These are phyloP conservation scores for Spinacia oleracea DNA, from an alignment of 179 eudicot genomes.

Conservation along the genomic window DNA sequence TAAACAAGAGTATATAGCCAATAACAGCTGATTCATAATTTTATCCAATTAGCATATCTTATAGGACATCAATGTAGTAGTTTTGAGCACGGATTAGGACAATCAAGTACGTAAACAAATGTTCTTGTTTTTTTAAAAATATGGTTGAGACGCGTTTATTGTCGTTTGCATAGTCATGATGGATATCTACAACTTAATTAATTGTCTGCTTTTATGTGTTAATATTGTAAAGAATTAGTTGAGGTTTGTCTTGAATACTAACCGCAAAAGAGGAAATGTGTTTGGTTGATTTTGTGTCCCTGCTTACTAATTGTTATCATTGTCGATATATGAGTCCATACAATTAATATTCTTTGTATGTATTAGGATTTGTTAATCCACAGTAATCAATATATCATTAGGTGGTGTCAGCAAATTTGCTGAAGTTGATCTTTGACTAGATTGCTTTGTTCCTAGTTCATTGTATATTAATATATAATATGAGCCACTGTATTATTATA, in stretches of 20 bases:
- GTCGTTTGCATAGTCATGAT: constrained; percentile 4
- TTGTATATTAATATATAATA: constrained; percentile 15
- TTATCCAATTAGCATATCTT: constrained; percentile 18
- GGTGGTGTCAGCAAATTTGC: constrained; percentile 19
- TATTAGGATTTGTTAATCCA: constrained; percentile 3
- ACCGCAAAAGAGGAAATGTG: constrained; percentile 1
- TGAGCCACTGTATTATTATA: constrained; percentile 17
- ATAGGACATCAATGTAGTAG: not conserved
- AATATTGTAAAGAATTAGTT: constrained; percentile 23
- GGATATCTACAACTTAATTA: not conserved
- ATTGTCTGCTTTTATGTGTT: constrained; percentile 14
- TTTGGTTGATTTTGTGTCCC: constrained; percentile 4
- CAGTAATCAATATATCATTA: constrained; percentile 9
- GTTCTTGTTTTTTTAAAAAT: not conserved
- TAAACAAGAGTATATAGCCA: not conserved
- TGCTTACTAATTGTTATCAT: constrained; percentile 1
- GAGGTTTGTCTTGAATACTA: constrained; percentile 15
- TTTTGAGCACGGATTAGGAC: constrained; percentile 12
- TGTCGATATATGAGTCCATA: constrained; percentile 21
- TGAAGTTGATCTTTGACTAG: constrained; percentile 25
- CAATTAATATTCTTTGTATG: constrained; percentile 17
- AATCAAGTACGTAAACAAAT: constrained; percentile 11
- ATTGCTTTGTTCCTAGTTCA: constrained; percentile 22
- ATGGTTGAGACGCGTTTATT: constrained; percentile 9
- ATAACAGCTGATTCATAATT: constrained; percentile 3